Base-by-base conservation (phyloP, 2,329 filamentous ascomycete genomes). In the Calonectria ilicicola region DNA sequence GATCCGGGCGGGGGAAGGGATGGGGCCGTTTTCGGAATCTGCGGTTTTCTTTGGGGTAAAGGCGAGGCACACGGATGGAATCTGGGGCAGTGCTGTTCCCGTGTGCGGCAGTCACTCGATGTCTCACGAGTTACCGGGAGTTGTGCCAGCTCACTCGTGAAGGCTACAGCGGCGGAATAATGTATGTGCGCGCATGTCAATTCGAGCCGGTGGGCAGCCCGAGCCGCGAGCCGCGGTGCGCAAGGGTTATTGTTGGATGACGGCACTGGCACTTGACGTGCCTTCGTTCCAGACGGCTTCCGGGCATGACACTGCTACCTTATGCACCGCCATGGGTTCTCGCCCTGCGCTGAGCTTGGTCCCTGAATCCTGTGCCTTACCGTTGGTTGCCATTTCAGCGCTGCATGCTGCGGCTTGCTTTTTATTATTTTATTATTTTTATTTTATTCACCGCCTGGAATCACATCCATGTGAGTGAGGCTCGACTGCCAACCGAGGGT, bases 21-120 rank as follows among this genome's bases (percentile, higher is more conserved):
- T 60, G 58, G 58, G 42, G 49, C 63, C 42, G 56, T 35, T 72
- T 72, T 72, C 26, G 69, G 58, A 72, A 72, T 58, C 47, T 51
- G 65, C 65, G 69, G 69, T 62, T 60, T 17, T 42, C 23, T 29
- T 46, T 26, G 42, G 67, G 49, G 42, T 40, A 44, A 53, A 40
- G n/a, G 53, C 32, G 2, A 40, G 53, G 14, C 8, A 35, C 32
- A 32, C 58, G 67, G 46, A 44, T 51, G 53, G 53, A 70, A 23
- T 44, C 46, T 56, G 35, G 42, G 56, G 49, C 46, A 21, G 9
- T n/a, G 40, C 40, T 58, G 40, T 65, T 53, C 51, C 44, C 51
- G 67, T 26, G 38, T 21, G 53, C 53, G 53, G 53, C 53, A 21
- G 27, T 42, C 58, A 56, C 19, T 60, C 14, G 53, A n/a, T 40